Evolutionary conservation across 306 rosid genomes (phyloP).

Genomic region (Alnus rubra): DNA sequence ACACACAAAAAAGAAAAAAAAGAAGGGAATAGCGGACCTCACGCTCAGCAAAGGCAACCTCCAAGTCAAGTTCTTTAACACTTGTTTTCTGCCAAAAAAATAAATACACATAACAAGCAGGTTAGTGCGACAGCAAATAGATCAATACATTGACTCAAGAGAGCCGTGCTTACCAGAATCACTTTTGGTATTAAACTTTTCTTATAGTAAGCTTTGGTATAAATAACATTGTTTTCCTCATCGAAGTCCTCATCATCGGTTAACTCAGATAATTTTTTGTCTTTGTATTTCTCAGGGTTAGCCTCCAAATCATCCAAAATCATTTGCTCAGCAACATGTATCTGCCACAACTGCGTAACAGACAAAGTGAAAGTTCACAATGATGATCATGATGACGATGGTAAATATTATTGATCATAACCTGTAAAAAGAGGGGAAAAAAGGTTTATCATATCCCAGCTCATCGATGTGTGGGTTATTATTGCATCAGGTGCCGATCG

Average conservation of each 20-base stretch:
- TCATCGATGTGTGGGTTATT: background rate
- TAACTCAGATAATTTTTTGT: slow-evolving; percentile 67
- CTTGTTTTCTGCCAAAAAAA: slow-evolving; percentile 72
- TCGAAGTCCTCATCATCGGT: slow-evolving; percentile 69
- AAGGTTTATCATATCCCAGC: background rate
- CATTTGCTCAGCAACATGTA: slow-evolving; percentile 88
- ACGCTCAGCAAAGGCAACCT: slow-evolving; percentile 85
- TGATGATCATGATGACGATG: background rate
- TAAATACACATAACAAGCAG: slow-evolving; percentile 30
- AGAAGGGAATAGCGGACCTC: slow-evolving; percentile 51
- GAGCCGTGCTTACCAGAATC: slow-evolving; percentile 62
- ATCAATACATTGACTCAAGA: slow-evolving; percentile 21
- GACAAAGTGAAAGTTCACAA: slow-evolving; percentile 14
- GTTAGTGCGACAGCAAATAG: slow-evolving; percentile 32
- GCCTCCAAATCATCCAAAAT: slow-evolving; percentile 73
- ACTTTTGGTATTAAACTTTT: slow-evolving; percentile 60
- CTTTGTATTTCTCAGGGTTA: slow-evolving; percentile 83
- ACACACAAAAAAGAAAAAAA: slow-evolving; percentile 1
- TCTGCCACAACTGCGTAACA: slow-evolving; percentile 89
- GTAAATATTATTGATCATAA: background rate
- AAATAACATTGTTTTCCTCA: slow-evolving; percentile 68
- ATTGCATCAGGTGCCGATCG: no score
- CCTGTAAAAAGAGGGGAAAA: background rate
- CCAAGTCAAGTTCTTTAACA: slow-evolving; percentile 87
- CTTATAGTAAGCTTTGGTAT: slow-evolving; percentile 70